These are phyloP conservation scores for Calonectria multiphialidica DNA, from an alignment of 2,329 filamentous ascomycete species.

Conservation along the genomic window DNA sequence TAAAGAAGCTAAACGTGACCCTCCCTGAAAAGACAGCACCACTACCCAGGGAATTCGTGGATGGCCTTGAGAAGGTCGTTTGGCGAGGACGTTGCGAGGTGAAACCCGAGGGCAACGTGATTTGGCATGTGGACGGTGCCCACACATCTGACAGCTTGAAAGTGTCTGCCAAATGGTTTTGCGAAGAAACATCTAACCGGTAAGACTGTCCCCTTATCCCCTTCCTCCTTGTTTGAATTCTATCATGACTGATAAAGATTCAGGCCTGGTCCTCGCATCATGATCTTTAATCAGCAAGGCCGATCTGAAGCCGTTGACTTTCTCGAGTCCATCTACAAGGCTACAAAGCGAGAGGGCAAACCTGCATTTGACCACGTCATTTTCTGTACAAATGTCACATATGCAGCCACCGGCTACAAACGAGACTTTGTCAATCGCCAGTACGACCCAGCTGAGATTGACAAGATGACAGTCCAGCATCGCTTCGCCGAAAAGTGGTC, in stretches of 20 bases:
- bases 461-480: slow-evolving; percentile 65
- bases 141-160: slow-evolving; percentile 93
- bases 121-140: slow-evolving; percentile 93
- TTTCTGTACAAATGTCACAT: slow-evolving; percentile 84
- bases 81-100: slow-evolving; percentile 85
- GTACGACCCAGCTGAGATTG: slow-evolving; percentile 63
- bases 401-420: slow-evolving; percentile 64
- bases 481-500: slow-evolving; percentile 65
- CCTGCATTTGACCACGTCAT: slow-evolving; percentile 77
- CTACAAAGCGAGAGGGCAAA: slow-evolving; percentile 45
- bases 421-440: slow-evolving; percentile 69
- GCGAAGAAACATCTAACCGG: slow-evolving; percentile 57
- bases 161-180: slow-evolving; percentile 86
- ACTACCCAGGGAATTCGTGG: slow-evolving; percentile 74
- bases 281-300: slow-evolving; percentile 92
- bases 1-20: slow-evolving; percentile 58
- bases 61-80: slow-evolving; percentile 80
- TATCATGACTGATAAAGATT: not conserved
- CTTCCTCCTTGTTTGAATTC: not conserved
- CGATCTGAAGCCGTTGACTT: slow-evolving; percentile 66
- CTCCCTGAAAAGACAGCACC: slow-evolving; percentile 40
- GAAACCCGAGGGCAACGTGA: slow-evolving; percentile 66
- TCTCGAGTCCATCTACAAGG: slow-evolving; percentile 59
- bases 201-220: slow-evolving; percentile 30
- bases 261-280: slow-evolving; percentile 57